phyloP scores from a whole-genome alignment of 73 alveolate species.

The Uronychia binucleata region DNA sequence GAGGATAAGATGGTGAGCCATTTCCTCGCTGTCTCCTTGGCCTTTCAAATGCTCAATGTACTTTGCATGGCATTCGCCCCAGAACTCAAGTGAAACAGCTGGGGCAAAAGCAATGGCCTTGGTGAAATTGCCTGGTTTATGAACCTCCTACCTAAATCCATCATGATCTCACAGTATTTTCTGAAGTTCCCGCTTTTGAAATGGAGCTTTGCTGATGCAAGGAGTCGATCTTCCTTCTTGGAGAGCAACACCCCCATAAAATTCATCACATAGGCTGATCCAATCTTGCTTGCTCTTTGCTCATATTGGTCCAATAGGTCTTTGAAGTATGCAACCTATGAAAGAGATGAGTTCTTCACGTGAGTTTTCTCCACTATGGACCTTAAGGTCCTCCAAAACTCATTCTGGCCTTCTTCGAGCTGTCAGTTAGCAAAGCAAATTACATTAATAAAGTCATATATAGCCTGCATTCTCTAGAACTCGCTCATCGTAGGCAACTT shows the following conservation, averaged over 20 bases:
- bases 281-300: not conserved
- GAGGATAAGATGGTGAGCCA: not conserved
- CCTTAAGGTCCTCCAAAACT: not conserved
- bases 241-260: not conserved
- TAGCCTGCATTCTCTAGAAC: too few species aligned
- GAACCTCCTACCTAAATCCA: too few species aligned
- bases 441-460: not conserved
- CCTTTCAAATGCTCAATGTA: not conserved
- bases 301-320: not conserved
- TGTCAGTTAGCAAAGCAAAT: not conserved
- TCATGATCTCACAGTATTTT: constrained; percentile 82
- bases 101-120: constrained; percentile 89
- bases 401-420: not conserved
- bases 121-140: constrained; percentile 69
- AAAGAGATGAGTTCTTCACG: too few species aligned
- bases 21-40: not conserved
- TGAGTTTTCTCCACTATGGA: not conserved
- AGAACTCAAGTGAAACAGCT: constrained; percentile 75
- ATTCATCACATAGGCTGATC: not conserved
- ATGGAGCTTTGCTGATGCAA: not conserved
- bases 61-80: constrained; percentile 32
- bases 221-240: not conserved
- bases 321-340: not conserved
- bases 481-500: too few species aligned
- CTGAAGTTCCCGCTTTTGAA: constrained; percentile 72